Evolutionary conservation across 2,329 filamentous ascomycete species (phyloP), one percentile per base, ranked within the genome.

Genomic region (Lachnellula suecica): DNA sequence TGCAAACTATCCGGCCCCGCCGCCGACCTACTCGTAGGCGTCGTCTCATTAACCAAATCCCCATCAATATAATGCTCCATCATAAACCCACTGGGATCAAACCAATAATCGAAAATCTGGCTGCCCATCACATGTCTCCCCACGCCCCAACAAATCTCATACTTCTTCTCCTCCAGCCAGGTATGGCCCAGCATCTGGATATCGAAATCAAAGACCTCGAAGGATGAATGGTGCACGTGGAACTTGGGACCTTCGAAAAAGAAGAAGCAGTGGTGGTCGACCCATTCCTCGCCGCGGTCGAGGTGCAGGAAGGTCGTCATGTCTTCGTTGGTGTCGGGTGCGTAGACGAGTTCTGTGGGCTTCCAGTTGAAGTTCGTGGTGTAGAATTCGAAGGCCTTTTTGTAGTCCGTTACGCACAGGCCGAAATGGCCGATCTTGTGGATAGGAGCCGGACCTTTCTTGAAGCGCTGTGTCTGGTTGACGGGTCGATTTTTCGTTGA

Each of bases 31-130:
- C 24, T n/a, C 19, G 73, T 77, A 31, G 80, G 76, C n/a, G 73
- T 78, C 55, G 80, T 73, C 53, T 81, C 72, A 58, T 82, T 82
- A 3, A 88, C 75, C 56, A 85, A 59, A 68, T 89, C 85, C 1
- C 85, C 84, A 63, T 88, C 85, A 15, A 83, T 81, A 59, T 88
- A 89, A 66, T 87, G 83, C 70, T 86, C 83, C 61, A 86, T 72
- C 68, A 86, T 85, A 63, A 84, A 83, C 0, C 74, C 74, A 2
- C 72, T 75, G 0, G 79, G 78, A 66, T 87, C 84, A 62, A 79
- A 53, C 84, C 84, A 87, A 66, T 87, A 87, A 60, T 88, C 84
- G 59, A 89, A 89, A 47, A 89, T 81, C 69, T 88, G 85, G 55
- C 77, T 82, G 4, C 85, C 85, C 57, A 88, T 72, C 27, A 87